Conservation (phyloP, 257 asterid species). For the Buddleja alternifolia region DNA sequence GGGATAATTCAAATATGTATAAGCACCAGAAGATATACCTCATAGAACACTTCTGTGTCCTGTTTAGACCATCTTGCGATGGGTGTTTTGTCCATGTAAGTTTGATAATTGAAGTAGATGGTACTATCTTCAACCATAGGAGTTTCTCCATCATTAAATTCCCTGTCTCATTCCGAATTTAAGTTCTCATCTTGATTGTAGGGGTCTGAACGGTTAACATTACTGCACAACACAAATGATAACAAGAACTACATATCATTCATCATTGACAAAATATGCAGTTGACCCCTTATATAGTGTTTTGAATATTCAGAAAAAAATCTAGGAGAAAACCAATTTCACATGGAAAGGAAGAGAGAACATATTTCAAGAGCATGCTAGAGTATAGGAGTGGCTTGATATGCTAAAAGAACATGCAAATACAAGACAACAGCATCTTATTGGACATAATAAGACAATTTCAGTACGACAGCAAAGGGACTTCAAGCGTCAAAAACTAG, state of each 20-base stretch:
- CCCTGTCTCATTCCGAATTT: constrained; percentile 40
- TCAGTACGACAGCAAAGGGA: not conserved
- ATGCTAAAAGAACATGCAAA: not conserved
- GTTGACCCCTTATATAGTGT: not conserved
- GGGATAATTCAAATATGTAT: not conserved
- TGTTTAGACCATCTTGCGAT: constrained; percentile 74
- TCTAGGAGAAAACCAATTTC: not conserved
- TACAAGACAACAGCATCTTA: not conserved
- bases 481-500: not conserved
- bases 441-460: not conserved
- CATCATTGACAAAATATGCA: not conserved
- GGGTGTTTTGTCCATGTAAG: constrained; percentile 77
- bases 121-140: constrained; percentile 47
- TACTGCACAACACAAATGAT: constrained; percentile 45
- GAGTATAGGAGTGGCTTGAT: not conserved
- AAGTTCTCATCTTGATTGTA: constrained; percentile 45
- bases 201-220: constrained; percentile 40
- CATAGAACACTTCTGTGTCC: constrained; percentile 85
- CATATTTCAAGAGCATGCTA: constrained; percentile 20
- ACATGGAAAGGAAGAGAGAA: not conserved
- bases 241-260: constrained; percentile 23
- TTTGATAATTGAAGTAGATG: constrained; percentile 70
- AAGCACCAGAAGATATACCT: constrained; percentile 50
- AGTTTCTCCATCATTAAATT: constrained; percentile 39
- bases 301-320: constrained; percentile 2